Base-by-base conservation (phyloP, 345 rosid genomes). In the Populus alba region DNA sequence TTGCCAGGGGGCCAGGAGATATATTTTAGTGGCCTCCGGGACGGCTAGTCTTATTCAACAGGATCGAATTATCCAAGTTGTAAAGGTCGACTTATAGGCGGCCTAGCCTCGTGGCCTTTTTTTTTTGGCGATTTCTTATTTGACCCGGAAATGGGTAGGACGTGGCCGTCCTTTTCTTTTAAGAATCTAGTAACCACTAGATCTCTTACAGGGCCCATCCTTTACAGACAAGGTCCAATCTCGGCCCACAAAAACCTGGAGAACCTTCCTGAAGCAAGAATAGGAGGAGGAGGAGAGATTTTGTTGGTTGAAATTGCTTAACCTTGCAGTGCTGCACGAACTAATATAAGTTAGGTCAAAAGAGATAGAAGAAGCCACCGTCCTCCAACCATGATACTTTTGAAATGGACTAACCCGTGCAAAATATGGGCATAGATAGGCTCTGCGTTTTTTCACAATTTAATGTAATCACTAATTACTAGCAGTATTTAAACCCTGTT, bases 261-360 rank as follows among this genome's bases (percentile, higher is more conserved):
- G 62, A 55, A 55, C 62, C 27, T 10, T 55, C 27, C 13, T 8
- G 62, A 23, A 22, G 13, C 12, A 3, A 57, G 62, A n/a, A 9
- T 4, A 8, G 0, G 23, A n/a, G 0, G 11, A 9, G 0, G 23
- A n/a, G 8, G 6, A n/a, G 12, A 57, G 0, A 3, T n/a, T n/a
- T 8, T 49, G 55, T 1, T 22, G 11, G 61, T n/a, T 8, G 62
- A 3, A 57, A 8, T n/a, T 1, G 13, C 27, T 57, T 57, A 4
- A 5, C 37, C 37, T 33, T 33, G 37, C 37, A 33, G 37, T 5
- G 37, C 6, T 33, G 37, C 37, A 33, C 37, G 37, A 4, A 0
- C 37, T 33, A 33, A 33, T 33, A 33, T 33, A 33, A 4, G 37
- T 33, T 33, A 33, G 0, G 4, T 41, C 45, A 1, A 8, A 55